phyloP scores from a whole-genome alignment of 2,329 filamentous ascomycete genomes.

The Microcyclosporella mali region DNA sequence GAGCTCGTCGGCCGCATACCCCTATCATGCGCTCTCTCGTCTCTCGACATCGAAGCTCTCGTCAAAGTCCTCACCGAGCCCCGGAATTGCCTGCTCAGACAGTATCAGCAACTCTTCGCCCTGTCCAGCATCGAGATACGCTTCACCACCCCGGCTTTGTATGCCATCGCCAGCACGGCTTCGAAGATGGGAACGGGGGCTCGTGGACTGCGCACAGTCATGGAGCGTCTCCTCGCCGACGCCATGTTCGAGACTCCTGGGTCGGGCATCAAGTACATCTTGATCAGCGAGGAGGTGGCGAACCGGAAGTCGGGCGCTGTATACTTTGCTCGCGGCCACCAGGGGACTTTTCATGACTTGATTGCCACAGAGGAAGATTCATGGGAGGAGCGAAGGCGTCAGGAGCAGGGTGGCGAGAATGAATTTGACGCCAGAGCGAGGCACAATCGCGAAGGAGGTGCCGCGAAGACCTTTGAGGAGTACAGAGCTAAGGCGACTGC shows the following conservation, averaged over 20 bases:
- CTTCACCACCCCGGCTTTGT: slow-evolving; percentile 77
- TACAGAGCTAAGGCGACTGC: slow-evolving; percentile 39
- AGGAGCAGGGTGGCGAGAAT: slow-evolving; percentile 24
- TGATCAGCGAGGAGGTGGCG: slow-evolving; percentile 43
- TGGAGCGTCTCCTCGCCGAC: slow-evolving; percentile 43
- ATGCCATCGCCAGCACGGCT: slow-evolving; percentile 69
- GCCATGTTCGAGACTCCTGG: slow-evolving; percentile 46
- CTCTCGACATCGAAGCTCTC: slow-evolving; percentile 62
- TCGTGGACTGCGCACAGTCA: slow-evolving; percentile 42
- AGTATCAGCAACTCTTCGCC: slow-evolving; percentile 83
- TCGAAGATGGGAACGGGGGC: slow-evolving; percentile 65
- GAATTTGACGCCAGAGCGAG: slow-evolving; percentile 24
- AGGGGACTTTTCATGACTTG: slow-evolving; percentile 34
- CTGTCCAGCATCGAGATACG: slow-evolving; percentile 69
- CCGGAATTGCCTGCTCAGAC: slow-evolving; percentile 76
- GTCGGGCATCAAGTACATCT: slow-evolving; percentile 39
- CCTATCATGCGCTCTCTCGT: slow-evolving; percentile 77
- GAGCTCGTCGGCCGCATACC: slow-evolving; percentile 95
- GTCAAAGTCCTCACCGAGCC: slow-evolving; percentile 89
- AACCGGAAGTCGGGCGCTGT: slow-evolving; percentile 36
- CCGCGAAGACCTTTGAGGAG: slow-evolving; percentile 40
- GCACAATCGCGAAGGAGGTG: slow-evolving; percentile 24
- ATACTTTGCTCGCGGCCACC: slow-evolving; percentile 41
- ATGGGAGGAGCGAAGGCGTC: slow-evolving; percentile 37
- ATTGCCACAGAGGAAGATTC: slow-evolving; percentile 41